A percentile compares a stretch with the other conserved stretches of the same genome.
These are phyloP conservation scores for Eudorina sp. DNA, from an alignment of 139 green algal species.

Conservation along the genomic window DNA sequence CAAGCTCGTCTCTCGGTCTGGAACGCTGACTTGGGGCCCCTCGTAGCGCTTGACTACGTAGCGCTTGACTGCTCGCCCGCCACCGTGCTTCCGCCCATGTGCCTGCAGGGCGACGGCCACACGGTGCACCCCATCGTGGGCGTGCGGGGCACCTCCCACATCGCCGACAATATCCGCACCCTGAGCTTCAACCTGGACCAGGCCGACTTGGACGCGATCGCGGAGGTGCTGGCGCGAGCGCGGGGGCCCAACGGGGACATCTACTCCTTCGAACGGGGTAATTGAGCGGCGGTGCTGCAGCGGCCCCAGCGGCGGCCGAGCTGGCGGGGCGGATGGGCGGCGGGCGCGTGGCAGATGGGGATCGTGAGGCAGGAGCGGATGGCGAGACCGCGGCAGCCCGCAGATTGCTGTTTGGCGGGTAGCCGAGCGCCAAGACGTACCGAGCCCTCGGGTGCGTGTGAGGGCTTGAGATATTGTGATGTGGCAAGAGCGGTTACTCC, in stretches of 20 bases:
- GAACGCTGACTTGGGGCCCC: too few relatives aligned
- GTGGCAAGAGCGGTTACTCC: too few relatives aligned
- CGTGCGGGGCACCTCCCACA: conserved; percentile 59
- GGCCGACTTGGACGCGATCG: conserved; percentile 42
- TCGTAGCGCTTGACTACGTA: too few relatives aligned
- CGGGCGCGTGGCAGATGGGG: too few relatives aligned
- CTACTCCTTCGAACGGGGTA: conserved; percentile 69
- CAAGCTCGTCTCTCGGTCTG: too few relatives aligned
- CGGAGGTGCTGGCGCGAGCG: conserved; percentile 54
- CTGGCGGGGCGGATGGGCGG: neutral
- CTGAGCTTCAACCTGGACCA: conserved; percentile 54
- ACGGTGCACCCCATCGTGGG: conserved; percentile 71
- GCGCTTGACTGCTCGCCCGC: too few relatives aligned
- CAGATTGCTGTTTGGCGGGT: too few relatives aligned
- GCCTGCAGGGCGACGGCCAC: conserved; percentile 47
- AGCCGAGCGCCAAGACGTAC: too few relatives aligned
- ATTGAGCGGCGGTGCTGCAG: conserved; percentile 15
- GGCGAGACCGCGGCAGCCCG: too few relatives aligned
- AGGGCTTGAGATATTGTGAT: too few relatives aligned
- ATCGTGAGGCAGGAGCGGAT: too few relatives aligned
- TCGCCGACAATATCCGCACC: conserved; percentile 61
- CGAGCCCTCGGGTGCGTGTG: too few relatives aligned
- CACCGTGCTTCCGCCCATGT: neutral
- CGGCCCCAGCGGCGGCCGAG: neutral
- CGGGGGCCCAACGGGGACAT: conserved; percentile 60